Evolutionary conservation across 2,329 filamentous ascomycete species (phyloP).

Genomic region (Talaromyces islandicus): DNA sequence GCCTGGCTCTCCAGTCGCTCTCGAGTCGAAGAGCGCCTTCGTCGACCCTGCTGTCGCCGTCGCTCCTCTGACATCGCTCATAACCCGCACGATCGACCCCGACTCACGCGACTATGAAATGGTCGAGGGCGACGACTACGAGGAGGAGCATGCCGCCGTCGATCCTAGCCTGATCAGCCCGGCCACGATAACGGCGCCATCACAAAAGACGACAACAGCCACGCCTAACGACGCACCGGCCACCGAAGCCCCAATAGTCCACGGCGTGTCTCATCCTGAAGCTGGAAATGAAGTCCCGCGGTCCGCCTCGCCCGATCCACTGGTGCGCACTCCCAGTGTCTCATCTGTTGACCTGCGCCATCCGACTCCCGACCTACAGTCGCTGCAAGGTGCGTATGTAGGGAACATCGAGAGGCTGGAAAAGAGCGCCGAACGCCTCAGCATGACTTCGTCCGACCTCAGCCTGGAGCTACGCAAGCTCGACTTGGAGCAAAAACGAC

Average conservation of each 20-base stretch:
- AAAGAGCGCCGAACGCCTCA: conserved; percentile 43
- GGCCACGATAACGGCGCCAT: background rate
- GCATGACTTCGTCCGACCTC: conserved; percentile 40
- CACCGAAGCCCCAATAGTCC: conserved; percentile 3
- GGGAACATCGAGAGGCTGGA: conserved; percentile 47
- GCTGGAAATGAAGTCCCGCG: conserved; percentile 1
- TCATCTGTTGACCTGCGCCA: conserved; percentile 38
- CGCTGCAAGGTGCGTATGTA: conserved; percentile 45
- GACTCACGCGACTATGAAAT: conserved; percentile 34
- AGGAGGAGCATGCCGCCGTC: conserved; percentile 25
- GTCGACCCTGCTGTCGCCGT: background rate
- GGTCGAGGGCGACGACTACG: conserved; percentile 42
- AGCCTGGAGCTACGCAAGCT: conserved; percentile 41
- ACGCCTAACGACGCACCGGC: background rate
- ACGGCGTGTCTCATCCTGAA: background rate
- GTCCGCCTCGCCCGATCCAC: conserved; percentile 22
- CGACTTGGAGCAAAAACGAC: conserved; percentile 39
- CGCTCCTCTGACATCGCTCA: background rate
- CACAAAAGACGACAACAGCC: background rate
- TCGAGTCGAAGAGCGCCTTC: background rate
- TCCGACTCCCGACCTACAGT: conserved; percentile 45
- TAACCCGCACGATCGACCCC: conserved; percentile 4
- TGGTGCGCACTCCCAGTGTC: conserved; percentile 35
- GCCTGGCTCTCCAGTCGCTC: background rate
- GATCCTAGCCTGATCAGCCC: conserved; percentile 13